Percentiles rank a stretch among this genome's conserved stretches.
Evolutionary conservation across 1,139 yeast species (phyloP).

Genomic region (Candida sp.): DNA sequence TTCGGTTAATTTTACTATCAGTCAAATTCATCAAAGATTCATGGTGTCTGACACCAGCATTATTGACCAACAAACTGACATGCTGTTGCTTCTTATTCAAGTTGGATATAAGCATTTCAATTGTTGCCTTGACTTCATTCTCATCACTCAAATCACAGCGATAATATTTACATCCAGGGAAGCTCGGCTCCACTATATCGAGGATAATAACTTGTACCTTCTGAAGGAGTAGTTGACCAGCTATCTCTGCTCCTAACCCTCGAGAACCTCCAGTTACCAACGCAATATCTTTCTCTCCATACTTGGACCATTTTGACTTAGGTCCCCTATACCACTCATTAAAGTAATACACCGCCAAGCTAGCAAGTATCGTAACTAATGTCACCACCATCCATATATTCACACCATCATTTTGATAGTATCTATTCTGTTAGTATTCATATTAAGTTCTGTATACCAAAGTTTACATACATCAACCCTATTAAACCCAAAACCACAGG

Average conservation of each 20-base stretch:
- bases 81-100: conserved; percentile 26
- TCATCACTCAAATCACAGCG: conserved; percentile 51
- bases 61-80: conserved; percentile 60
- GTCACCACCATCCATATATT: background rate
- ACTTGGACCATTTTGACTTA: conserved; percentile 8
- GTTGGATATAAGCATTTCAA: conserved; percentile 19
- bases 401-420: background rate
- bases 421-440: conserved; percentile 3
- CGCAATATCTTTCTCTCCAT: conserved; percentile 28
- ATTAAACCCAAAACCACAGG: background rate
- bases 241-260: conserved; percentile 55
- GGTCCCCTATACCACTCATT: background rate
- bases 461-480: conserved; percentile 6
- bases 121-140: conserved; percentile 16
- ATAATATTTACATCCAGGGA: conserved; percentile 16
- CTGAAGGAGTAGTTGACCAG: conserved; percentile 24
- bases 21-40: conserved; percentile 37
- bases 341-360: background rate
- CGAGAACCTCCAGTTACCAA: conserved; percentile 65
- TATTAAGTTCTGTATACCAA: background rate
- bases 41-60: conserved; percentile 68
- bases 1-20: conserved; percentile 23
- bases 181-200: conserved; percentile 41
- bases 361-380: background rate
- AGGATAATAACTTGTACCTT: conserved; percentile 41